Conservation (phyloP, 768 basidiomycete genomes). For the Boletus patriciae region DNA sequence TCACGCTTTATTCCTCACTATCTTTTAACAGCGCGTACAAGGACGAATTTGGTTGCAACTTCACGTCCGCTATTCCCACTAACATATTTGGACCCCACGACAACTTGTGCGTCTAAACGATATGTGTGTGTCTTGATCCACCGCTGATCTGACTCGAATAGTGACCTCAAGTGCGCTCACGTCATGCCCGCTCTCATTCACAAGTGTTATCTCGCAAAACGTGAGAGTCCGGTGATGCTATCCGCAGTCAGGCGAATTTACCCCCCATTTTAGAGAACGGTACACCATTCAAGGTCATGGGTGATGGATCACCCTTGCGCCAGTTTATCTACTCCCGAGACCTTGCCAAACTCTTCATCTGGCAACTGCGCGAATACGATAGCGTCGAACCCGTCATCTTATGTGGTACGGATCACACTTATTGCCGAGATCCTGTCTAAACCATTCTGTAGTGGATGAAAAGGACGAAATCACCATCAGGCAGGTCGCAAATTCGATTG, state of each 20-base stretch:
- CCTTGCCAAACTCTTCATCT: conserved; percentile 93
- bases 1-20: not conserved
- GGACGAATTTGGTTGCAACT: conserved; percentile 92
- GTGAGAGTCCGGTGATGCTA: conserved; percentile 39
- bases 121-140: not conserved
- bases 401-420: conserved; percentile 53
- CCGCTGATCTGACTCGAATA: conserved; percentile 30
- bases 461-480: conserved; percentile 94
- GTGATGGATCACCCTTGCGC: conserved; percentile 90
- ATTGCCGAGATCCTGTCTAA: not conserved
- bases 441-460: conserved; percentile 66
- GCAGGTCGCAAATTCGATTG: conserved; percentile 87
- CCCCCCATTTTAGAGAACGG: conserved; percentile 56
- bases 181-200: conserved; percentile 95
- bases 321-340: conserved; percentile 98
- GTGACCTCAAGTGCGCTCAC: conserved; percentile 87
- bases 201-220: conserved; percentile 89
- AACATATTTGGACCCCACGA: conserved; percentile 96
- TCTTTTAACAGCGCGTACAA: conserved; percentile 81
- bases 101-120: conserved; percentile 66
- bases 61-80: conserved; percentile 95
- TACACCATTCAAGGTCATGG: conserved; percentile 84
- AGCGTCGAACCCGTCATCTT: conserved; percentile 93
- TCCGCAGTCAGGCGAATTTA: not conserved
- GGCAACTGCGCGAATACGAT: conserved; percentile 87